Conservation (phyloP, 2,329 filamentous ascomycete genomes). For the Xylaria arbuscula region DNA sequence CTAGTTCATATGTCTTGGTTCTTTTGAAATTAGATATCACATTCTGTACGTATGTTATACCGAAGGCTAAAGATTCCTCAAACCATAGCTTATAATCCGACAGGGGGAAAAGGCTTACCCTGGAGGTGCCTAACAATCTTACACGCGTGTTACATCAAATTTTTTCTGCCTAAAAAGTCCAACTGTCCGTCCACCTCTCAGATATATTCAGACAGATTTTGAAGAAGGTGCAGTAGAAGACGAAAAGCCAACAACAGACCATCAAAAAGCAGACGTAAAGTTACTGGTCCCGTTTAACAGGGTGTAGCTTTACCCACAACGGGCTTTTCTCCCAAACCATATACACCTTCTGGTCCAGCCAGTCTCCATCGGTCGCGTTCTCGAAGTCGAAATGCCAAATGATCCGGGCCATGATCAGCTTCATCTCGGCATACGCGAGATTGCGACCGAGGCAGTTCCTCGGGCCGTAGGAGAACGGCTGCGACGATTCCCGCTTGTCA, state of each 20-base stretch:
- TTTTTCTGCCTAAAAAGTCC: too few relatives aligned
- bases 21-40: too few relatives aligned
- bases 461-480: slow-evolving; percentile 51
- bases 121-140: too few relatives aligned
- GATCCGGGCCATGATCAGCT: slow-evolving; percentile 52
- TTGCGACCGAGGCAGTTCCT: slow-evolving; percentile 51
- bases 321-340: slow-evolving; percentile 37
- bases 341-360: slow-evolving; percentile 36
- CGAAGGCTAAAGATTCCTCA: too few relatives aligned
- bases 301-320: slow-evolving; percentile 33
- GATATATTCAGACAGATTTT: too few relatives aligned
- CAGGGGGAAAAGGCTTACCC: too few relatives aligned
- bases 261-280: background rate
- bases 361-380: slow-evolving; percentile 31
- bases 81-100: too few relatives aligned
- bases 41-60: too few relatives aligned
- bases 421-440: slow-evolving; percentile 55
- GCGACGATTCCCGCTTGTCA: slow-evolving; percentile 47
- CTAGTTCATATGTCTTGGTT: too few relatives aligned
- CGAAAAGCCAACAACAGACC: background rate
- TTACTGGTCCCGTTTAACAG: slow-evolving; percentile 19
- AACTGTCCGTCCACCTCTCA: too few relatives aligned
- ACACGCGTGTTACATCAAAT: too few relatives aligned
- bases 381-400: slow-evolving; percentile 53
- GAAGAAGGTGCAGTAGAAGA: background rate